Evolutionary conservation across 192 early-diverging fungal genomes (phyloP), one percentile per base, ranked within the genome.

Genomic region (Spizellomyces sp.): DNA sequence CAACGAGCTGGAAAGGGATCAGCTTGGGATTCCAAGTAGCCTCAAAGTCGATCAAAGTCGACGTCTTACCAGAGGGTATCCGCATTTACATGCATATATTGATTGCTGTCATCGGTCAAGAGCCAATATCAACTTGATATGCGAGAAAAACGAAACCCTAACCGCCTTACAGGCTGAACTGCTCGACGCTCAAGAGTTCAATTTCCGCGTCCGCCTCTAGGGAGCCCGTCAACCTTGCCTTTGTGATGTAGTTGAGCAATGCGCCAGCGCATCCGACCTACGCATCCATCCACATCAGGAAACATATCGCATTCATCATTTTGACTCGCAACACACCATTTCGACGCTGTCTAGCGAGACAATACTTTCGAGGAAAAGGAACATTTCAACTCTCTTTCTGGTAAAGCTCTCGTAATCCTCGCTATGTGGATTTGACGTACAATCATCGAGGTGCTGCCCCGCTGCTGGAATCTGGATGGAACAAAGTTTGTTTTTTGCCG

Each of bases 1-100:
- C 5, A 96, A 75, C 9, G 93, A 94, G n/a, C 91, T 94, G 66
- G 10, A 46, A 54, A 36, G n/a, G 57, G 42, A 1, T 41, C 15
- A 48, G n/a, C 6, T 41, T 41, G 17, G 48, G 43, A 48, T 55
- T 36, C 27, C 27, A 42, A 58, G 42, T 5, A n/a, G 57, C 21
- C 2, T 48, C 58, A 10, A 36, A 12, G 14, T 5, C 43, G 4
- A 2, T n/a, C 21, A n/a, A n/a, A n/a, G 27, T 3, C 27, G 27
- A 36, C 27, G 14, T 15, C 75, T 58, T 78, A 90, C 90, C 81
- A 78, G 8, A 90, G 46, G 4, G 86, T 71, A 50, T 90, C 88
- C 41, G 75, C 64, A 68, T 85, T 90, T 14, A 92, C 67, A 10
- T 86, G 85, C 79, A 92, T 79, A 52, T 47, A 68, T 45, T 58